Percentiles rank a stretch among this genome's conserved stretches.
Conservation (phyloP, 768 basidiomycete genomes). For the Suillus subalutaceus region DNA sequence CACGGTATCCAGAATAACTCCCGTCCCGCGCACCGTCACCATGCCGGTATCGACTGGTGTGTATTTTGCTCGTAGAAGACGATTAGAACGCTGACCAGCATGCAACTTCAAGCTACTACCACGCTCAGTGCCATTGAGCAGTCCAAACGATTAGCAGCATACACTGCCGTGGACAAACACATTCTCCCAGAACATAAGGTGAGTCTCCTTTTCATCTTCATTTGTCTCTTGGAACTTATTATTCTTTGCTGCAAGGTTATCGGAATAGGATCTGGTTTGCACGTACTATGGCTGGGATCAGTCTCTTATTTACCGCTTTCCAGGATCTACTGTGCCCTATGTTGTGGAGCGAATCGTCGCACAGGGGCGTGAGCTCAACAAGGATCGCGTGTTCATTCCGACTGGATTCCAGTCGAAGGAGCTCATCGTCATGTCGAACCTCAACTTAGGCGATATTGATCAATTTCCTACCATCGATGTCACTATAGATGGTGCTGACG, state of each 20-base stretch:
- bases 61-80: slow-evolving; percentile 3
- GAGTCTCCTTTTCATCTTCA: slow-evolving; percentile 22
- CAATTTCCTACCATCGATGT: slow-evolving; percentile 90
- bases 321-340: slow-evolving; percentile 93
- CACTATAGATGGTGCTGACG: slow-evolving; percentile 97
- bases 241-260: slow-evolving; percentile 56
- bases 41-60: slow-evolving; percentile 15
- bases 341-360: slow-evolving; percentile 93
- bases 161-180: slow-evolving; percentile 91
- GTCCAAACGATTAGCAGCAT: slow-evolving; percentile 90
- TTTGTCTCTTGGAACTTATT: slow-evolving; percentile 5
- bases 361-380: slow-evolving; percentile 78
- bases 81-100: slow-evolving; percentile 5
- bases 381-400: slow-evolving; percentile 84
- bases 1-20: slow-evolving; percentile 16
- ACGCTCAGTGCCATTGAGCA: slow-evolving; percentile 63
- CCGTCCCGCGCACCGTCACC: slow-evolving; percentile 16
- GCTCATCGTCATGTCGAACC: slow-evolving; percentile 80
- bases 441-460: slow-evolving; percentile 86
- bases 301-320: neutral
- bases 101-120: neutral
- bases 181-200: slow-evolving; percentile 83
- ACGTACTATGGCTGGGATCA: neutral
- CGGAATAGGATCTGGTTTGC: slow-evolving; percentile 81
- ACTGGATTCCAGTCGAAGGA: slow-evolving; percentile 97